Base-by-base conservation (phyloP, 2,329 filamentous ascomycete species). In the Chaetomium olivaceum region DNA sequence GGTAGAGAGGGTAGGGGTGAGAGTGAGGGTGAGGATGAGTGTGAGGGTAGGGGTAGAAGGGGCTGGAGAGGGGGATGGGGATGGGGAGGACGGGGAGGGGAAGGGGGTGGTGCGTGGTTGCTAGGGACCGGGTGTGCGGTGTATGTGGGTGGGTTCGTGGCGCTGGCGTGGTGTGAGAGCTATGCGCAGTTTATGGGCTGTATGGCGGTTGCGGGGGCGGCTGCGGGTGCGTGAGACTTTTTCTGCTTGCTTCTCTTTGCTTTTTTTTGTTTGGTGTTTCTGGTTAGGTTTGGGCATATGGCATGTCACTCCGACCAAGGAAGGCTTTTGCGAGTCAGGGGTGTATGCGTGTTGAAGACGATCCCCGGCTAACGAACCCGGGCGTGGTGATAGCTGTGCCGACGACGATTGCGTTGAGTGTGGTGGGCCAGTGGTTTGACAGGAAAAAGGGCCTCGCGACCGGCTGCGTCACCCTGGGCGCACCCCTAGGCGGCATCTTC, bases 161-260 rank as follows among this genome's bases (percentile, higher is more conserved):
- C 70, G 19, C 65, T 75, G 14, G 72, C 71, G 11, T 76, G 72
- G 59, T 72, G 70, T 36, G 62, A 55, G 5, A 73, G 67, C 29
- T 76, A 75, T 59, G 69, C 62, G 21, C 66, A 73, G 55, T 73
- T 74, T 62, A 73, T 76, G 68, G 73, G 62, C 23, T 75, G 73
- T 63, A 71, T 76, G 61, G 62, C 67, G 21, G 64, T 73, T 29
- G 74, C 73, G 0, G 75, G 75, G 21, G 63, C 72, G 4, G 66
- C 71, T 63, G 70, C 72, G 46, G 67, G 71, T 74, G 69, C n/a
- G 65, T 60, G 29, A 12, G 7, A 33, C 33, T 55, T 36, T 5
- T 23, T n/a, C 21, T 31, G 14, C 12, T 19, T 43, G 39, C 16
- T 19, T 43, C 5, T 3, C 36, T n/a, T 43, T 43, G 39, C 39